Conservation (phyloP, 2,329 filamentous ascomycete species). For the Cordyceps cicadae region DNA sequence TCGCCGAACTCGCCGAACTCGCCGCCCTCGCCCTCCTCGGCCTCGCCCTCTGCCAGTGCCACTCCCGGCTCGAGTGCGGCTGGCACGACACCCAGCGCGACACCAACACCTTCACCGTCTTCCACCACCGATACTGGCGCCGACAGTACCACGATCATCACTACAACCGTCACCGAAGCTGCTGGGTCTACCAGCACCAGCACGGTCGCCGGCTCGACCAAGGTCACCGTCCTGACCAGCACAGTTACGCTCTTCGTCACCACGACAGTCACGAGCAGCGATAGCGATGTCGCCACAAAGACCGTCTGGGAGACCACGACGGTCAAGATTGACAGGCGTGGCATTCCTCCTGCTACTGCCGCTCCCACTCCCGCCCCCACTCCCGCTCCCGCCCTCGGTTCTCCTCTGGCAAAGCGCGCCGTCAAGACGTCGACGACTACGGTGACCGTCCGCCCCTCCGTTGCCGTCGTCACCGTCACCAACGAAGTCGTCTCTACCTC, state of each 20-base stretch:
- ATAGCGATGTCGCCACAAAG: constrained; percentile 27
- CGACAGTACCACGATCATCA: constrained; percentile 24
- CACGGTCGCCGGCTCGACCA: constrained; percentile 14
- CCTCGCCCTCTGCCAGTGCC: background rate
- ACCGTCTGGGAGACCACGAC: constrained; percentile 29
- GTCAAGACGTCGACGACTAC: constrained; percentile 25
- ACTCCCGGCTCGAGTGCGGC: background rate
- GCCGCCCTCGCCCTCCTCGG: constrained; percentile 15
- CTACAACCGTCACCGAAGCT: constrained; percentile 23
- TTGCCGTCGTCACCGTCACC: constrained; percentile 21
- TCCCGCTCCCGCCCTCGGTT: background rate
- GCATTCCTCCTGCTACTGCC: constrained; percentile 20
- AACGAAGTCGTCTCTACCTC: constrained; percentile 25
- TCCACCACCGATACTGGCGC: background rate
- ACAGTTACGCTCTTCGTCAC: constrained; percentile 26
- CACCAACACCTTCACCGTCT: background rate
- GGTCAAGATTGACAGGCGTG: constrained; percentile 26
- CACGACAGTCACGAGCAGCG: constrained; percentile 28
- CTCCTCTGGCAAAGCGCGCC: constrained; percentile 27
- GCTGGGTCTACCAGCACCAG: constrained; percentile 8
- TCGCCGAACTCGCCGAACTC: constrained; percentile 11
- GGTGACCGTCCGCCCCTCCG: constrained; percentile 20
- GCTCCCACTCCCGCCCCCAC: constrained; percentile 9
- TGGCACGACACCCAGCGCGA: background rate
- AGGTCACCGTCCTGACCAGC: constrained; percentile 13